phyloP scores from a whole-genome alignment of 2,329 filamentous ascomycete species.

The Colletotrichum limetticola region DNA sequence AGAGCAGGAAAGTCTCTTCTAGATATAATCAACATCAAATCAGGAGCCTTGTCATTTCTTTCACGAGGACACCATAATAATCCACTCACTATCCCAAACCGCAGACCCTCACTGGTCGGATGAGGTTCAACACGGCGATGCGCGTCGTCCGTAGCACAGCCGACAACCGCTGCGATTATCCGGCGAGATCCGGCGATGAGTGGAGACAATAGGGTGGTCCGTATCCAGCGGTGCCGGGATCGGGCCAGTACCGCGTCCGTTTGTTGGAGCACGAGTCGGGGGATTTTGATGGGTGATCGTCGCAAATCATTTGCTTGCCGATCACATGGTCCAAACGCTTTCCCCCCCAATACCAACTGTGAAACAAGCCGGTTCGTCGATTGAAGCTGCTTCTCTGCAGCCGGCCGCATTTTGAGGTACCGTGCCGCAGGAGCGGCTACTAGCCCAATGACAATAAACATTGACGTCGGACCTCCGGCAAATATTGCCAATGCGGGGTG shows the following conservation, averaged over 20 bases:
- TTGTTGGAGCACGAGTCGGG: slow-evolving; percentile 5
- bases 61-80: background rate
- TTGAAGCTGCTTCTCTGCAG: background rate
- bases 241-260: background rate
- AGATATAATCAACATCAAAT: background rate
- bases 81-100: background rate
- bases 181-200: slow-evolving; percentile 17
- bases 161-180: slow-evolving; percentile 19
- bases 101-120: background rate
- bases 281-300: background rate
- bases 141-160: slow-evolving; percentile 1
- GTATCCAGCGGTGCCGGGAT: background rate
- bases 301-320: background rate
- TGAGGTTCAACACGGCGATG: slow-evolving; percentile 4
- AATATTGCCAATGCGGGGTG: background rate
- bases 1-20: background rate
- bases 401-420: background rate
- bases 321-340: background rate
- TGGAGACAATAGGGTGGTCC: background rate
- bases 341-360: background rate
- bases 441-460: background rate
- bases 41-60: background rate
- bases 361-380: background rate
- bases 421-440: background rate
- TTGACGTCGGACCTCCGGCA: background rate